Evolutionary conservation across 2,329 filamentous ascomycete species (phyloP).

Genomic region (Sarocladium strictum): DNA sequence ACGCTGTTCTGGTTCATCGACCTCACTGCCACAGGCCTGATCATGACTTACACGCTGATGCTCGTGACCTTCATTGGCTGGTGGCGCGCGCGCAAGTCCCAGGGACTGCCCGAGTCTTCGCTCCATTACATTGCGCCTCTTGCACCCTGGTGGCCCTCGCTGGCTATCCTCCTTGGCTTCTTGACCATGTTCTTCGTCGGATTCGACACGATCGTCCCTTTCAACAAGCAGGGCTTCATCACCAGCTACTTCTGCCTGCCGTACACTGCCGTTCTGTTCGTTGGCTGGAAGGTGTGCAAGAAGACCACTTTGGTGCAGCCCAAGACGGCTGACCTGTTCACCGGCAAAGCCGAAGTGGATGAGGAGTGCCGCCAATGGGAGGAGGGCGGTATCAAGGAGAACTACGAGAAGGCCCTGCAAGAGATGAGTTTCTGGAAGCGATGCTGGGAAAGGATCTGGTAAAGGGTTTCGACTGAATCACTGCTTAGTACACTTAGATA

Average conservation of each 20-base stretch:
- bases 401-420: constrained; percentile 29
- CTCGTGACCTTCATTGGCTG: constrained; percentile 35
- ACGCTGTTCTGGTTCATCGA: constrained; percentile 49
- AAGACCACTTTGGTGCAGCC: constrained; percentile 50
- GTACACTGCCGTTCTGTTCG: constrained; percentile 50
- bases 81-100: constrained; percentile 42
- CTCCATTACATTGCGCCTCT: constrained; percentile 45
- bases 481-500: too few relatives aligned
- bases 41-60: constrained; percentile 49
- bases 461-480: constrained; percentile 11
- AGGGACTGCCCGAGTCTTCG: constrained; percentile 37
- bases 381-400: constrained; percentile 39
- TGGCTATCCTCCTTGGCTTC: constrained; percentile 39
- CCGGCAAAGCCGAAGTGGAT: constrained; percentile 60
- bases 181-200: constrained; percentile 50
- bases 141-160: constrained; percentile 46
- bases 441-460: constrained; percentile 35
- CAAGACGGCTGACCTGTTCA: constrained; percentile 54
- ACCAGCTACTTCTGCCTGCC: constrained; percentile 48
- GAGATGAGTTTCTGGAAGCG: constrained; percentile 29
- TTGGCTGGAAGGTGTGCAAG: constrained; percentile 62
- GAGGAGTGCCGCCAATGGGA: constrained; percentile 42
- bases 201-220: constrained; percentile 49
- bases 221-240: constrained; percentile 40
- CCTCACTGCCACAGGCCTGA: constrained; percentile 47